Evolutionary conservation across 805 yeast species (phyloP).

Genomic region (Tetrapisispora namnaoensis): DNA sequence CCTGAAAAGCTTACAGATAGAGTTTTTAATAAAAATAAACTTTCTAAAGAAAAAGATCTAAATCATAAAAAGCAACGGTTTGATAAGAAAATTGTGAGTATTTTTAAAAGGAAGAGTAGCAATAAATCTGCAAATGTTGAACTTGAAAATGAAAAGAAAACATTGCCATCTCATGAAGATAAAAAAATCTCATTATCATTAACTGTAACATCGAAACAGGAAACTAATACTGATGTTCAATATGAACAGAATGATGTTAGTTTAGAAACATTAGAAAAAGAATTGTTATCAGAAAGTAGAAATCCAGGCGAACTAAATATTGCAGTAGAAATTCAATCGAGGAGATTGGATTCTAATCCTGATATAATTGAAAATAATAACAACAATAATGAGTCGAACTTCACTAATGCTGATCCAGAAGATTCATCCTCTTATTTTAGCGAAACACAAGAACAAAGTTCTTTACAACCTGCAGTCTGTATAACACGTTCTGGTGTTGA

Average conservation of each 20-base stretch:
- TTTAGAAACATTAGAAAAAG: background rate
- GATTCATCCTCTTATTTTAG: background rate
- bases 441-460: background rate
- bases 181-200: background rate
- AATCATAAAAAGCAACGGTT: constrained; percentile 8
- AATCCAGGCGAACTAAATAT: background rate
- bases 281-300: background rate
- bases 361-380: background rate
- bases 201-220: background rate
- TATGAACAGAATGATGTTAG: background rate
- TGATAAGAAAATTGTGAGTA: constrained; percentile 18
- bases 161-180: background rate
- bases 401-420: background rate
- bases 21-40: background rate
- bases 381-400: background rate
- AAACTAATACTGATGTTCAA: background rate
- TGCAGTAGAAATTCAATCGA: background rate
- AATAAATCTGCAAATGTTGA: background rate
- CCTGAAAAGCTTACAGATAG: constrained; percentile 2
- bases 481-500: constrained; percentile 2
- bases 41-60: background rate
- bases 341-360: background rate
- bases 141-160: background rate
- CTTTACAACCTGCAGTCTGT: constrained; percentile 4
- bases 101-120: constrained; percentile 10